Base-by-base conservation (phyloP, 208 protist genomes). In the Giardia muris region DNA sequence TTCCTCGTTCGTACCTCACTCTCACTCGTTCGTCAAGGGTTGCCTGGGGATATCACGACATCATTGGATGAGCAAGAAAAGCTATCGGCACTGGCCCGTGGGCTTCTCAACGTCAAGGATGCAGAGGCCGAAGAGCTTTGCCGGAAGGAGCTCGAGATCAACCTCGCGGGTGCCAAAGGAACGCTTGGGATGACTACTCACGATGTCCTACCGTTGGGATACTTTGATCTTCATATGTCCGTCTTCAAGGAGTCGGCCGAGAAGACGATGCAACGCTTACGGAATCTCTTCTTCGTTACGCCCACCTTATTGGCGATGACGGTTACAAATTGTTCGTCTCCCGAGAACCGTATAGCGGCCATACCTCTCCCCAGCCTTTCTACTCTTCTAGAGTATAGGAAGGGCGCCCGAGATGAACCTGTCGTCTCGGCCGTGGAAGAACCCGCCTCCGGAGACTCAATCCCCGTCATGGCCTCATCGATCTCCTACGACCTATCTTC, bases 1-100 rank as follows among this genome's bases (percentile, higher is more conserved):
- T 90, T 90, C n/a, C n/a, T 90, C n/a, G 30, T 90, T 19, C 2
- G 48, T 2, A 47, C 87, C 19, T 67, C n/a, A 43, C 87, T 90
- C 1, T 47, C 42, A 4, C n/a, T 90, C 0, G 45, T 90, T 1
- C 46, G 87, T 67, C n/a, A n/a, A 48, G 87, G 45, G n/a, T 22
- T 45, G 3, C 19, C 19, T 46, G 42, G 30, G 2, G 44, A 90
- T 2, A 47, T 47, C 2, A 2, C 1, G 2, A 2, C 1, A 67
- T 4, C 87, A 47, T 1, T 43, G 2, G n/a, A 44, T 10, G 42
- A 43, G n/a, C 42, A 89, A 43, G 86, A 46, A 44, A 4, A 89
- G 3, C 4, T 89, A 4, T 46, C 4, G 19, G n/a, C 86, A 10
- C 4, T 89, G 19, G 86, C 86, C 19, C 4, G 45, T 10, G 86